Evolutionary conservation across 2,329 filamentous ascomycete species (phyloP).

Genomic region (Xylariaceae sp.): DNA sequence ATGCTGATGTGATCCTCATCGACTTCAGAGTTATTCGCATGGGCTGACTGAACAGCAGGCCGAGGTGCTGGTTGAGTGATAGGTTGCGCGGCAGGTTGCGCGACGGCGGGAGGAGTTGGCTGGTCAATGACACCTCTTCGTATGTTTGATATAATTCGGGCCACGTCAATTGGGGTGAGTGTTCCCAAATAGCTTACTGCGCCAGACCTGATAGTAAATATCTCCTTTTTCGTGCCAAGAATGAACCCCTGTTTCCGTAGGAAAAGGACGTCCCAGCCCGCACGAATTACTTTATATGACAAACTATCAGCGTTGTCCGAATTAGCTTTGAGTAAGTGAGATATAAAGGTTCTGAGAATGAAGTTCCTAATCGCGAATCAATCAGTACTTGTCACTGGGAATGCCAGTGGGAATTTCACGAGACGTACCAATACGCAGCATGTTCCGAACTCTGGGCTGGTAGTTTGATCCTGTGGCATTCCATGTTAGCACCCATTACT

Average conservation of each 20-base stretch:
- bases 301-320: conserved; percentile 11
- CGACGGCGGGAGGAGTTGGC: no score
- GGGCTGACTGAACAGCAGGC: background rate
- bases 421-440: conserved; percentile 6
- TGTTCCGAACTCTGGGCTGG: background rate
- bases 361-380: background rate
- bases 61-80: no score
- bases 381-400: no score
- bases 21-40: no score
- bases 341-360: conserved; percentile 9
- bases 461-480: background rate
- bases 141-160: no score
- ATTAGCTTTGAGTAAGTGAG: conserved; percentile 17
- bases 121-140: no score
- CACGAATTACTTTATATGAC: conserved; percentile 21
- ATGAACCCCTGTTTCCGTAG: conserved; percentile 18
- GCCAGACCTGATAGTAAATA: background rate
- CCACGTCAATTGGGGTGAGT: no score
- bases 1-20: conserved; percentile 7
- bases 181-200: no score
- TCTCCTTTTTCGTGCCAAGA: conserved; percentile 18
- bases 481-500: no score
- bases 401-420: no score
- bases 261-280: conserved; percentile 20
- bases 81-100: no score